Base-by-base conservation (phyloP, 139 green algal species). In the Micractinium conductrix region DNA sequence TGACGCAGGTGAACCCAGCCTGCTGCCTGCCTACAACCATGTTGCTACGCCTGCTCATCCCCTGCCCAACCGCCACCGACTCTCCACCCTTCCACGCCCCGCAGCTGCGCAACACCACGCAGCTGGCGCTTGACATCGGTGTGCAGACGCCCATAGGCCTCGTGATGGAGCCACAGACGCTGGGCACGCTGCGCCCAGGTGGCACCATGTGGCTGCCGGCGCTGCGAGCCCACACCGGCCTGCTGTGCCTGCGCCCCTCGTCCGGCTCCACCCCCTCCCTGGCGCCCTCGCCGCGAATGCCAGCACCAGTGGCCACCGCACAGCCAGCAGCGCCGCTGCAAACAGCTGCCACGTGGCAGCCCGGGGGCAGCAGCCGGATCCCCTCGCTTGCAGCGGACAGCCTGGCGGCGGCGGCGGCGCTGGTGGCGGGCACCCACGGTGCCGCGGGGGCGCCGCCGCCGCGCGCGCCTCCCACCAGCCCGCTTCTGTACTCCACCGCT, bases 181-280 rank as follows among this genome's bases (percentile, higher is more conserved):
- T 91, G 38, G 85, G 85, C 44, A 55, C 65, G 42, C 60, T 95
- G 35, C 24, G 60, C 26, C 87, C 90, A 8, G 84, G 87, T 1
- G 84, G 38, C 2, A 42, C 38, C 5, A 24, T 80, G 28, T 95
- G 92, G 91, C 79, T 95, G 79, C 91, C 87, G 45, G 85, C 71
- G 21, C 69, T 87, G 30, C 84, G 78, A 45, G 65, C 48, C 33
- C 45, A 83, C 30, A 60, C 42, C 4, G 62, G 82, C 60, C 43
- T 88, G 70, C 73, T 94, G 43, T 87, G 82, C 71, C 14, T 94
- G 37, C 78, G 83, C 21, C 91, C 91, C 4, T 40, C 73, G 8
- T 69, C 74, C 28, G 65, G 65, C 9, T 1, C 5, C 33, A 30
- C 33, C 65, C 12, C 14, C 43, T 22, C n/a, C n/a, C n/a, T n/a